These are phyloP conservation scores for Trichosporon coremiiforme DNA, from an alignment of 1,284 basidiomycete genomes.

Conservation along the genomic window DNA sequence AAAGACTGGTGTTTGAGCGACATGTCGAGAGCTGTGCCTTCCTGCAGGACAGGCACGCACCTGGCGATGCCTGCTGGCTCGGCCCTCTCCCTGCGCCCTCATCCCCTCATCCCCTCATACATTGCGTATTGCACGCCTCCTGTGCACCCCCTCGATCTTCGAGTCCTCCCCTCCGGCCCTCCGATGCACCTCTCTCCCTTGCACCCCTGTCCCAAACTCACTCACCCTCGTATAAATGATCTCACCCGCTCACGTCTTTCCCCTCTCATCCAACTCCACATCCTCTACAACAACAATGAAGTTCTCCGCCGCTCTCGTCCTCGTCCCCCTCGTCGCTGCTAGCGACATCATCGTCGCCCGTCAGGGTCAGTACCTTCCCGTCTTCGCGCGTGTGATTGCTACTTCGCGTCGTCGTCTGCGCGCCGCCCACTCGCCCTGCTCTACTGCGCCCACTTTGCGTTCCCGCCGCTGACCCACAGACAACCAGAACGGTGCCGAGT, in stretches of 20 bases:
- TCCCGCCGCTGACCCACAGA: neutral
- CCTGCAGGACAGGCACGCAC: too few relatives aligned
- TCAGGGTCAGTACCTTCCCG: neutral
- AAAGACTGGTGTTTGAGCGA: neutral
- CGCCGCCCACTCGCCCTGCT: neutral
- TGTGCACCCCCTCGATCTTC: neutral
- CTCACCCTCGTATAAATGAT: neutral
- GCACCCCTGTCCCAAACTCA: neutral
- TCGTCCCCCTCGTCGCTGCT: slow-evolving; percentile 16
- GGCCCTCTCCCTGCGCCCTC: neutral
- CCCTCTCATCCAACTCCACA: neutral
- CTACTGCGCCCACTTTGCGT: neutral
- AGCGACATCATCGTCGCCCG: slow-evolving; percentile 9
- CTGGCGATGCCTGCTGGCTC: neutral
- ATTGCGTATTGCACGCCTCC: neutral
- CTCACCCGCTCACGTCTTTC: neutral
- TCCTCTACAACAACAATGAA: slow-evolving; percentile 8
- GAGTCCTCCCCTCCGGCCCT: too few relatives aligned
- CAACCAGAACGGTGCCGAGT: neutral
- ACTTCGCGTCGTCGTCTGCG: too few relatives aligned
- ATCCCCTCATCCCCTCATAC: neutral
- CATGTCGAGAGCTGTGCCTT: too few relatives aligned
- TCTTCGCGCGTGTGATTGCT: too few relatives aligned
- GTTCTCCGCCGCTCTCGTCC: slow-evolving; percentile 7
- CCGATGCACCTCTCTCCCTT: too few relatives aligned